Base-by-base conservation (phyloP, 805 yeast species). In the Yarrowia keelungensis region DNA sequence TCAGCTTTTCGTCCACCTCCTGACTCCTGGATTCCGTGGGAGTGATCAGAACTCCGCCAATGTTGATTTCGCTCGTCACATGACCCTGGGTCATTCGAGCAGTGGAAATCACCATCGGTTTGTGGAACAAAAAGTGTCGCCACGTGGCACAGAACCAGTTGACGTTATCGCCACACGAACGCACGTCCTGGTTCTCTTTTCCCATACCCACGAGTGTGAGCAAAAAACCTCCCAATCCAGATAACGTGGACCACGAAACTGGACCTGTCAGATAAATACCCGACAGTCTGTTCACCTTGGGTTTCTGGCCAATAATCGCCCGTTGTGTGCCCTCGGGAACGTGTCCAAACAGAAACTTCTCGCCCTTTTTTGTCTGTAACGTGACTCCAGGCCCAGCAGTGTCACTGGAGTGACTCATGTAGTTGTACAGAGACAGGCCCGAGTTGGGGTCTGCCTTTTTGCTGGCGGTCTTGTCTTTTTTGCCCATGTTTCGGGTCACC, bases 191-290 rank as follows among this genome's bases (percentile, higher is more conserved):
- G n/a, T 82, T 82, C 46, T 90, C 75, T 8, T 81, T 81, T 59
- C 84, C 83, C 71, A 84, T 82, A 7, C 92, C 97, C 69, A 91
- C 87, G 14, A 90, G 81, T 0, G 98, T 91, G 64, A 94, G 79
- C 61, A 94, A 85, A 73, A 91, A 79, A 0, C 99, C 99, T 0
- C 98, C 98, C 8, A 94, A 77, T 0, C 99, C 99, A n/a, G 97
- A 91, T 2, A 92, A 79, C n/a, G 88, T 83, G 7, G 83, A 76
- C 97, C 97, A 94, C 67, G 84, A 78, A 11, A 90, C 71, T n/a
- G 80, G 80, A 2, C 99, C 99, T 0, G 97, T 87, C 5, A 95
- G 74, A 74, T 91, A 93, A 4, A 94, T 80, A 45, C 87, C 85
- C 59, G 84, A 82, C 41, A 91, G 77, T 71, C 85, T 88, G 1